phyloP scores from a whole-genome alignment of 345 rosid genomes.

The Arabis alpina region DNA sequence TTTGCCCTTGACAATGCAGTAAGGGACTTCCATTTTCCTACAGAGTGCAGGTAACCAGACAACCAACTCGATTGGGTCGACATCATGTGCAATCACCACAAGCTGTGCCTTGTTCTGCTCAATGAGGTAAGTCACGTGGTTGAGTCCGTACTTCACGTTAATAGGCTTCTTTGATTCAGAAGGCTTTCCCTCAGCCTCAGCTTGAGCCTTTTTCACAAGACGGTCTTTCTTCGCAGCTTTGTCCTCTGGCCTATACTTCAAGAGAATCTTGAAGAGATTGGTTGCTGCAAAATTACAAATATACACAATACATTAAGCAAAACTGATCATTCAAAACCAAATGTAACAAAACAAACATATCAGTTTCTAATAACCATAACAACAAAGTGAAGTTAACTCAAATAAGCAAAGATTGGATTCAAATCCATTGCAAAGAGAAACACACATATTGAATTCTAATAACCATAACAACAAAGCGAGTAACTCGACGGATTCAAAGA shows the following conservation, averaged over 20 bases:
- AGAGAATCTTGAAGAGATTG: conserved; percentile 57
- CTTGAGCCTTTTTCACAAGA: conserved; percentile 62
- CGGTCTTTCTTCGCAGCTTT: conserved; percentile 72
- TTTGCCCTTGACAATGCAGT: conserved; percentile 81
- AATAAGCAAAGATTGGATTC: too few species aligned
- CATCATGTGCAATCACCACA: conserved; percentile 85
- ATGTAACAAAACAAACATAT: too few species aligned
- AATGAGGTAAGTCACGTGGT: conserved; percentile 72
- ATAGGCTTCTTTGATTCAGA: conserved; percentile 71
- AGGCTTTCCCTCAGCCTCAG: conserved; percentile 67
- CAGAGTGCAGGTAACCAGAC: conserved; percentile 85
- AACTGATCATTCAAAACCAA: too few species aligned
- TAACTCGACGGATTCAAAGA: background rate
- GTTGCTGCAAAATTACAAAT: conserved; percentile 50
- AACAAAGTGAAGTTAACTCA: too few species aligned
- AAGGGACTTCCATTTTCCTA: conserved; percentile 87
- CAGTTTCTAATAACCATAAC: too few species aligned
- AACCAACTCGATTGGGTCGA: conserved; percentile 81
- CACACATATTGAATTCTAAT: background rate
- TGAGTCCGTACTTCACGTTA: conserved; percentile 70
- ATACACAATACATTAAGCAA: too few species aligned
- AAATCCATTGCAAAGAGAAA: background rate
- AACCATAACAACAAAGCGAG: background rate
- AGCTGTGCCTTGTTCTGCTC: conserved; percentile 82
- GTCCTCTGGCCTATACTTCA: conserved; percentile 78